Conservation (phyloP, 768 basidiomycete species). For the Leccinum longicurvipes region DNA sequence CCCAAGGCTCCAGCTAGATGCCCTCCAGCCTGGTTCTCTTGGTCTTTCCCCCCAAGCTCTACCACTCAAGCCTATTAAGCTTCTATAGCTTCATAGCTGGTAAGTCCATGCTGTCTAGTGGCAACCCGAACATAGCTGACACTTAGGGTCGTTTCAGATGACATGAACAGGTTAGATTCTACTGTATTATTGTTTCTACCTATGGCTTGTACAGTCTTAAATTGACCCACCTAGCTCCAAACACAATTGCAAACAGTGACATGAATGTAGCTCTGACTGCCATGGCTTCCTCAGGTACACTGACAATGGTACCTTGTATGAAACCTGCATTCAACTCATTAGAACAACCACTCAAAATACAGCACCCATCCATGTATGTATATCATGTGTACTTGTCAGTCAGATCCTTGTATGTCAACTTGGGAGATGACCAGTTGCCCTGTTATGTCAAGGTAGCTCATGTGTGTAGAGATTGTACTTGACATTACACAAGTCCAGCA, state of each 20-base stretch:
- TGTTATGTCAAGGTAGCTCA: slow-evolving; percentile 87
- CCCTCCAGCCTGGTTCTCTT: too few relatives aligned
- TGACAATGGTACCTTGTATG: slow-evolving; percentile 76
- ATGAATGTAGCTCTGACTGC: slow-evolving; percentile 72
- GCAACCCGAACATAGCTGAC: too few relatives aligned
- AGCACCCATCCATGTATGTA: slow-evolving; percentile 57
- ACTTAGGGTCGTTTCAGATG: too few relatives aligned
- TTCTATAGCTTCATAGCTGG: too few relatives aligned
- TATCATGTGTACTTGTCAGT: slow-evolving; percentile 78
- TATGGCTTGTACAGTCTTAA: slow-evolving; percentile 43
- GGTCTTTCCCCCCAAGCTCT: too few relatives aligned
- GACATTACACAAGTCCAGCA: slow-evolving; percentile 79
- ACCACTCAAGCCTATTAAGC: too few relatives aligned
- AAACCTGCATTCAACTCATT: slow-evolving; percentile 55
- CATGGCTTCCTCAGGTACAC: slow-evolving; percentile 88
- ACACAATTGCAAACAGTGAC: slow-evolving; percentile 54
- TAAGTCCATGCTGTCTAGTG: too few relatives aligned
- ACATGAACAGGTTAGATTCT: too few relatives aligned
- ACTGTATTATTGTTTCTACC: not conserved
- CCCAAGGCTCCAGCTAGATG: too few relatives aligned
- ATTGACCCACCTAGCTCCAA: slow-evolving; percentile 49
- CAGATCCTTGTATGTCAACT: slow-evolving; percentile 66
- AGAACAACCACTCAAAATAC: slow-evolving; percentile 3
- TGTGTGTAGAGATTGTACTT: slow-evolving; percentile 61
- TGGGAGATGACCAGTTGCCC: slow-evolving; percentile 82